Conservation (phyloP, 306 rosid genomes). For the Spatholobus suberectus region DNA sequence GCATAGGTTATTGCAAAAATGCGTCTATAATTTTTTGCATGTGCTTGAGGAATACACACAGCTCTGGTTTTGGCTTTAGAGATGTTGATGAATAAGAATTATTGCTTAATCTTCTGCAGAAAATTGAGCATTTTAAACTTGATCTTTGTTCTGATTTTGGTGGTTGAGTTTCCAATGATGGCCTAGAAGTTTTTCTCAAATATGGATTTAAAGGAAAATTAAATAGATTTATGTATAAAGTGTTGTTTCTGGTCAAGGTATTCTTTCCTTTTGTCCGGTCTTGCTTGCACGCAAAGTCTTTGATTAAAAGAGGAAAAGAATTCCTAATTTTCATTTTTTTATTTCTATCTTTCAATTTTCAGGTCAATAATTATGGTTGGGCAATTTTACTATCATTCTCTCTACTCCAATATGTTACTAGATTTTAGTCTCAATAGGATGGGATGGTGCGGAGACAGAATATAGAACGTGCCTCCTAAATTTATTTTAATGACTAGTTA, state of each 20-base stretch:
- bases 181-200: neutral
- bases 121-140: neutral
- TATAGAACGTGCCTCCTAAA: too few relatives aligned
- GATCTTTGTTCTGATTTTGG: neutral
- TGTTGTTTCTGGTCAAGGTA: constrained; percentile 14
- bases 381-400: too few relatives aligned
- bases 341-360: too few relatives aligned
- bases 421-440: too few relatives aligned
- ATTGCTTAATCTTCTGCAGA: neutral
- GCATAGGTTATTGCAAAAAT: too few relatives aligned
- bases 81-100: neutral
- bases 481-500: too few relatives aligned
- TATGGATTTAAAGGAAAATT: constrained; percentile 10
- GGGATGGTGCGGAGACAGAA: too few relatives aligned
- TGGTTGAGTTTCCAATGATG: neutral
- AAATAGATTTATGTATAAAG: neutral
- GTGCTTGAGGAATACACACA: neutral
- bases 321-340: neutral
- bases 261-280: neutral
- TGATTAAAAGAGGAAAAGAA: neutral
- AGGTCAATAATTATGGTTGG: too few relatives aligned
- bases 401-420: too few relatives aligned
- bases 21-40: too few relatives aligned
- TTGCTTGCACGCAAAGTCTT: neutral
- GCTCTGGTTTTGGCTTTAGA: neutral